Evolutionary conservation across 2,329 filamentous ascomycete species (phyloP).

Genomic region (Massarina eburnea): DNA sequence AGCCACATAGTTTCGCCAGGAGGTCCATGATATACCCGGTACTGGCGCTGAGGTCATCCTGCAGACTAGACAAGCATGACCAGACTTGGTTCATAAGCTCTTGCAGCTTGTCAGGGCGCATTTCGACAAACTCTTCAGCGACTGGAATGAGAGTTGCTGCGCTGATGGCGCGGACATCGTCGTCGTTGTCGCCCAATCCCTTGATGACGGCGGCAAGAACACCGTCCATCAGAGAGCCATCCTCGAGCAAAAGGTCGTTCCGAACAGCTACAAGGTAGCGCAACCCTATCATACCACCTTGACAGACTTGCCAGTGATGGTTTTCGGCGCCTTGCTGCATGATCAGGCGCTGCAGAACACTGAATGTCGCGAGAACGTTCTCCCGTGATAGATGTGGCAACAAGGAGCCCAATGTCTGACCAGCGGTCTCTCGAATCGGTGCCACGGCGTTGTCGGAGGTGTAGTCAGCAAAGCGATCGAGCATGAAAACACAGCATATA

Average conservation of each 20-base stretch:
- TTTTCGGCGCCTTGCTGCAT: conserved; percentile 81
- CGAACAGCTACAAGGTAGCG: conserved; percentile 93
- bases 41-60: conserved; percentile 94
- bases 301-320: conserved; percentile 89
- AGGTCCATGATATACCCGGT: conserved; percentile 99
- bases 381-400: conserved; percentile 77
- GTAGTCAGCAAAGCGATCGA: conserved; percentile 96
- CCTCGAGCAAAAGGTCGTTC: conserved; percentile 84
- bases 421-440: conserved; percentile 91
- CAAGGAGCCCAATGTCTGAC: conserved; percentile 87
- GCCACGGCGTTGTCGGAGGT: conserved; percentile 96
- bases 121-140: conserved; percentile 87
- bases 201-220: conserved; percentile 93
- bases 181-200: conserved; percentile 84
- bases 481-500: conserved; percentile 92
- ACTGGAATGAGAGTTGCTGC: conserved; percentile 97
- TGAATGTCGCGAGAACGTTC: conserved; percentile 83
- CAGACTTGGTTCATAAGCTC: conserved; percentile 91
- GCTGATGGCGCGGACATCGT: conserved; percentile 95
- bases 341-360: conserved; percentile 82
- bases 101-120: conserved; percentile 76
- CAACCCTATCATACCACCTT: conserved; percentile 96
- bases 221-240: conserved; percentile 85
- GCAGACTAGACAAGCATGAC: conserved; percentile 95
- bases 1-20: conserved; percentile 90